These are phyloP conservation scores for Marasmius oreades DNA, from an alignment of 1,284 basidiomycete genomes.

Conservation along the genomic window DNA sequence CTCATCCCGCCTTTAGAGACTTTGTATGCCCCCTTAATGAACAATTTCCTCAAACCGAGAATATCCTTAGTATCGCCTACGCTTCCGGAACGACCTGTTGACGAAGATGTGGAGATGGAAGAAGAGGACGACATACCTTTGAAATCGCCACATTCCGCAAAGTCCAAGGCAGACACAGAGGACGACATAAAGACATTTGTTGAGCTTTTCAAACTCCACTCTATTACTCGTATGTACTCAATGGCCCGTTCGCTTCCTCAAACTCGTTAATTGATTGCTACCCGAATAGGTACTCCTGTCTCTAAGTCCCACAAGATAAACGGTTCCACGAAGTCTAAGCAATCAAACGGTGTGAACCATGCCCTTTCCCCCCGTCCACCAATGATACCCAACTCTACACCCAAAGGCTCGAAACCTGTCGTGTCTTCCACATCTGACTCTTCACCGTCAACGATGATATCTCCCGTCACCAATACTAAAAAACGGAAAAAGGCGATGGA, in stretches of 20 bases:
- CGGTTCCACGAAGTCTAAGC: slow-evolving; percentile 6
- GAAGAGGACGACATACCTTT: slow-evolving; percentile 26
- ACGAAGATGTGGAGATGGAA: slow-evolving; percentile 45
- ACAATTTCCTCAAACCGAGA: slow-evolving; percentile 53
- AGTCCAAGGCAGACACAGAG: slow-evolving; percentile 22
- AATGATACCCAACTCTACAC: neutral
- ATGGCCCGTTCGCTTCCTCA: neutral
- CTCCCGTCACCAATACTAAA: slow-evolving; percentile 12
- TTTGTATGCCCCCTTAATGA: slow-evolving; percentile 74
- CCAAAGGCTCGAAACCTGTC: neutral
- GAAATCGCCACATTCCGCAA: slow-evolving; percentile 16
- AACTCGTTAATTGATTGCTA: neutral
- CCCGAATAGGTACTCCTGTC: neutral
- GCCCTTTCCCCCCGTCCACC: neutral
- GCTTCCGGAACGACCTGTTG: slow-evolving; percentile 20
- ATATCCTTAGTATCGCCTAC: slow-evolving; percentile 21
- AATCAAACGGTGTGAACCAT: slow-evolving; percentile 4
- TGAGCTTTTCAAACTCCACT: slow-evolving; percentile 46
- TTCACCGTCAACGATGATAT: slow-evolving; percentile 8
- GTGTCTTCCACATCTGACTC: neutral
- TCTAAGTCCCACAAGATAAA: slow-evolving; percentile 4
- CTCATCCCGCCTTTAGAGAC: slow-evolving; percentile 75
- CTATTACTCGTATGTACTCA: slow-evolving; percentile 36
- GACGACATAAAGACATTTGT: slow-evolving; percentile 48
- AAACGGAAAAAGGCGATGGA: slow-evolving; percentile 16